These are phyloP conservation scores for Ophiostoma fasciatum DNA, from an alignment of 2,329 filamentous ascomycete species.

Conservation along the genomic window DNA sequence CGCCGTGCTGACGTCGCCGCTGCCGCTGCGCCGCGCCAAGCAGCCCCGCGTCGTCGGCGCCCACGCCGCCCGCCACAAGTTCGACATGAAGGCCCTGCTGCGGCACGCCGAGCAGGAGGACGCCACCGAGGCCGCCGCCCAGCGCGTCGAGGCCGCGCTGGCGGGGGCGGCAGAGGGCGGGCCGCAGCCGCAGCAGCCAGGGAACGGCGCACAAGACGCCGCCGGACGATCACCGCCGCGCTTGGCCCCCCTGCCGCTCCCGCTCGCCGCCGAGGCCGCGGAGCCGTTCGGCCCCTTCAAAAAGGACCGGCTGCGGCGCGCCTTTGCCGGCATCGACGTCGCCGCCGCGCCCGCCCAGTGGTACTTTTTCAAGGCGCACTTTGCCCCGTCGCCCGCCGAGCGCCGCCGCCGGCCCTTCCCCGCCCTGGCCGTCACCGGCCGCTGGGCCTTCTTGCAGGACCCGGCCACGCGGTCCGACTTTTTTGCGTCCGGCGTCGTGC, in stretches of 20 bases:
- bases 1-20: conserved; percentile 22
- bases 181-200: too few species aligned
- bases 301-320: conserved; percentile 27
- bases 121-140: conserved; percentile 40
- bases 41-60: conserved; percentile 13
- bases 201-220: too few species aligned
- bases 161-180: too few species aligned
- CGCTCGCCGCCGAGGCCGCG: too few species aligned
- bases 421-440: conserved; percentile 18
- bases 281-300: conserved; percentile 9
- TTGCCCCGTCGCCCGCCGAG: conserved; percentile 12
- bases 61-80: conserved; percentile 39
- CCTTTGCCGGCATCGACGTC: conserved; percentile 34
- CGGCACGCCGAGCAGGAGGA: conserved; percentile 44
- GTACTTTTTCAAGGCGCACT: conserved; percentile 34
- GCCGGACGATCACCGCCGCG: too few species aligned
- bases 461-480: conserved; percentile 38
- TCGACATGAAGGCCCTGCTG: conserved; percentile 47
- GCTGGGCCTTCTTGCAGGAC: conserved; percentile 35
- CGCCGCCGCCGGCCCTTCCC: conserved; percentile 25
- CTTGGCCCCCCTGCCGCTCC: too few species aligned
- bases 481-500: conserved; percentile 47
- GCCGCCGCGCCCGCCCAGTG: conserved; percentile 24
- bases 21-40: conserved; percentile 22
- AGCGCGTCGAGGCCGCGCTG: too few species aligned